These are phyloP conservation scores for Martiniozyma abietophila DNA, from an alignment of 805 yeast genomes.

Conservation along the genomic window DNA sequence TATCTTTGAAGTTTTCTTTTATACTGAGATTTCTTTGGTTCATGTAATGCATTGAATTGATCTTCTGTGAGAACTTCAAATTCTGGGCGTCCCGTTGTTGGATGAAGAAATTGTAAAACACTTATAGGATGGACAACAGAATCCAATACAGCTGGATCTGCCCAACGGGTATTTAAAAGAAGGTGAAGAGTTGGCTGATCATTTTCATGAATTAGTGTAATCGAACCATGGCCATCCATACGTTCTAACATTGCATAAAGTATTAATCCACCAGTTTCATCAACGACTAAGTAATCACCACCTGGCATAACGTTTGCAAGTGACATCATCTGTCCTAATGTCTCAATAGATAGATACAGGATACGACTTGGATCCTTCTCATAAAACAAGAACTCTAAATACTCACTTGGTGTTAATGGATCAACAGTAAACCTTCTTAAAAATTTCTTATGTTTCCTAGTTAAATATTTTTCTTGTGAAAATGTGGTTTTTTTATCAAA, in stretches of 20 bases:
- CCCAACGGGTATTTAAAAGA: constrained; percentile 54
- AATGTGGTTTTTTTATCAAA: constrained; percentile 83
- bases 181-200: constrained; percentile 83
- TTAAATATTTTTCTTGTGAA: constrained; percentile 86
- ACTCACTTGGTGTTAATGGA: constrained; percentile 57
- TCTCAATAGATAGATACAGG: constrained; percentile 77
- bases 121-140: constrained; percentile 43
- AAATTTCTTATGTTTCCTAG: constrained; percentile 87
- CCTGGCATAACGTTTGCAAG: constrained; percentile 82
- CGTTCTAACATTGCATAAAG: constrained; percentile 82
- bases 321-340: constrained; percentile 67
- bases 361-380: constrained; percentile 70
- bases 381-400: constrained; percentile 56
- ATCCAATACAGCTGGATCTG: constrained; percentile 31
- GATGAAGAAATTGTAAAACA: constrained; percentile 74
- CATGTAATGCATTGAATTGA: constrained; percentile 45
- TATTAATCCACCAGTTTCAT: constrained; percentile 92
- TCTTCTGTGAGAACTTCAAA: constrained; percentile 39
- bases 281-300: constrained; percentile 79
- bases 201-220: constrained; percentile 78
- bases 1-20: constrained; percentile 55
- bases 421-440: constrained; percentile 78
- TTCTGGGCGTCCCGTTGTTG: constrained; percentile 46
- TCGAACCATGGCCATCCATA: constrained; percentile 68
- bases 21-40: constrained; percentile 57